These are phyloP conservation scores for Nyssa sinensis DNA, from an alignment of 148 eudicot genomes.

Conservation along the genomic window DNA sequence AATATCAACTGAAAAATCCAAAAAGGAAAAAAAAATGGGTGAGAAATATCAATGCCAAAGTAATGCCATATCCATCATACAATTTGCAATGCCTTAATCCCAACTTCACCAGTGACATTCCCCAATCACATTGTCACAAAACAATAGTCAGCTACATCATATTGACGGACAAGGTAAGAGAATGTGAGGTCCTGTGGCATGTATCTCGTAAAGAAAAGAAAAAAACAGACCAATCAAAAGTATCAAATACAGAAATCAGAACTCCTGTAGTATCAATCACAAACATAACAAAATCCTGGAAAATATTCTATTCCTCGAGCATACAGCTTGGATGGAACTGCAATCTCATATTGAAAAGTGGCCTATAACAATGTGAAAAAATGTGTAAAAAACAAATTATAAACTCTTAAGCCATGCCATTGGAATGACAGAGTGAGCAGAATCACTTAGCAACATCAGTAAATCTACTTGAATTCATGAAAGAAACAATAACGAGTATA, in stretches of 20 bases:
- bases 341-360: not conserved
- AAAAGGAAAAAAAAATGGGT: too few relatives aligned
- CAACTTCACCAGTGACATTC: too few relatives aligned
- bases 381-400: too few relatives aligned
- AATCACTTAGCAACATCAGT: not conserved
- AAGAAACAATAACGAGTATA: not conserved
- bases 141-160: too few relatives aligned
- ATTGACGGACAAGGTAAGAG: not conserved
- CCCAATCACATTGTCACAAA: not conserved
- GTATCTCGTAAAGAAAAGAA: not conserved
- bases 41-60: too few relatives aligned
- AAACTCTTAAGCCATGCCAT: too few relatives aligned
- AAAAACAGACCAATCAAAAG: too few relatives aligned
- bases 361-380: not conserved
- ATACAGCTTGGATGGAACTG: not conserved
- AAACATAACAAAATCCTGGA: not conserved
- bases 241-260: not conserved
- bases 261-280: conserved; percentile 7
- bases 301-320: not conserved
- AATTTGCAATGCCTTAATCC: too few relatives aligned
- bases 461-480: not conserved
- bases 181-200: not conserved
- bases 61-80: too few relatives aligned
- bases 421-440: not conserved
- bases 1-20: too few relatives aligned